Base-by-base conservation (phyloP, 176 grass and related monocot species). In the Oryza glaberrima region DNA sequence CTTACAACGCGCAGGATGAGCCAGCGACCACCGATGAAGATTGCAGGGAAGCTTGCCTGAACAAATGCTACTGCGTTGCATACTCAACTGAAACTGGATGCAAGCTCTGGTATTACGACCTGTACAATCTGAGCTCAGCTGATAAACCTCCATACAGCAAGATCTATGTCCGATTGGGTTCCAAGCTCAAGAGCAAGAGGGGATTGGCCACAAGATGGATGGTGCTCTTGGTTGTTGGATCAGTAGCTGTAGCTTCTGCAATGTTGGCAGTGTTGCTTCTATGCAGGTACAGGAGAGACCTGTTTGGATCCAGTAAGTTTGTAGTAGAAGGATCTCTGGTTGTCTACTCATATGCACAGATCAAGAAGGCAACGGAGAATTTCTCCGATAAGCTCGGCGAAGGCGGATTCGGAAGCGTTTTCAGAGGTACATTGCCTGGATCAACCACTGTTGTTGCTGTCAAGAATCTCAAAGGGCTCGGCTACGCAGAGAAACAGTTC, bases 401-500 rank as follows among this genome's bases (percentile, higher is more conserved):
- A 30, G 91, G 91, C 61, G 77, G 84, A 28, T 93, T 87, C 16
- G 88, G 88, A 2, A 73, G 20, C 72, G 91, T 93, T 80, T 90
- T 90, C 52, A 90, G 67, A 47, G 91, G 91, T 22, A 70, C 45
- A 26, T 41, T 90, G 35, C 79, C 75, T 0, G 65, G 69, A 38
- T 82, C 67, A 60, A 51, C 58, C 46, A 63, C 14, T 65, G 54
- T 17, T 11, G 82, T 93, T 2, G 91, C 88, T 4, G 91, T 93
- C 51, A 93, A 93, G 81, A 76, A 79, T 28, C 85, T 90, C 22
- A 89, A 83, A 70, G 63, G 58, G 7, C 14, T 86, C 6, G 49
- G 58, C 7, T 28, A 93, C 0, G 77, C 65, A 35, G 88, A 93
- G 72, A 93, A 90, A 61, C 91, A 93, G 52, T 93, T 93, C 56